Base-by-base conservation (phyloP, 192 early-diverging fungal genomes). In the Backusella circina region DNA sequence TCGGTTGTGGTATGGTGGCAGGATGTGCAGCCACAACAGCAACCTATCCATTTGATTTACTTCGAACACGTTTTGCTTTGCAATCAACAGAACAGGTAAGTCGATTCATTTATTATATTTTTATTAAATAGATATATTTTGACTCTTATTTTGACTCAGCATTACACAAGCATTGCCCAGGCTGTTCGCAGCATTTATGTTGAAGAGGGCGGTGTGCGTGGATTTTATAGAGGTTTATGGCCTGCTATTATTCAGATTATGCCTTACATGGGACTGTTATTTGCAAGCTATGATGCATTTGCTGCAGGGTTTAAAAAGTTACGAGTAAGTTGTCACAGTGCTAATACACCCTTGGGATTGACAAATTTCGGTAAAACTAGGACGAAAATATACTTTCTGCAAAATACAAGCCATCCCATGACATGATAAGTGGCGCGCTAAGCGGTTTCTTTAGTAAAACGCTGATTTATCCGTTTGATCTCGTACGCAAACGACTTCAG, bases 41-140 rank as follows among this genome's bases (percentile, higher is more conserved):
- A 0, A 97, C 97, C 39, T 99, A 97, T 86, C 96, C 97, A n/a
- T 92, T 99, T 71, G 97, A 99, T 87, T 87, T 99, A 5, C 82
- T 99, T 37, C 88, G 97, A 54, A 99, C 97, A 2, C 87, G 96
- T 26, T 99, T 99, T 86, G 94, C 96, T 3, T 87, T 93, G 7
- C 95, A 98, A 75, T 90, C 91, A 35, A 77, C 86, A 38, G 50
- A 77, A 9, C 88, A 86, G 80, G 84, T 84, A 77, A 66, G 37
- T 41, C n/a, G n/a, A n/a, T n/a, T n/a, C n/a, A n/a, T 38, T 32
- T 64, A 21, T 64, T 12, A 26, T 64, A 18, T 64, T 26, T 67
- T 16, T 66, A 31, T 32, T 65, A 32, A 32, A 65, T 68, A 64
- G n/a, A 47, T n/a, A 47, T 47, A 47, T 47, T n/a, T 47, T 47